phyloP scores from a whole-genome alignment of 345 rosid species.

The Populus davidiana region DNA sequence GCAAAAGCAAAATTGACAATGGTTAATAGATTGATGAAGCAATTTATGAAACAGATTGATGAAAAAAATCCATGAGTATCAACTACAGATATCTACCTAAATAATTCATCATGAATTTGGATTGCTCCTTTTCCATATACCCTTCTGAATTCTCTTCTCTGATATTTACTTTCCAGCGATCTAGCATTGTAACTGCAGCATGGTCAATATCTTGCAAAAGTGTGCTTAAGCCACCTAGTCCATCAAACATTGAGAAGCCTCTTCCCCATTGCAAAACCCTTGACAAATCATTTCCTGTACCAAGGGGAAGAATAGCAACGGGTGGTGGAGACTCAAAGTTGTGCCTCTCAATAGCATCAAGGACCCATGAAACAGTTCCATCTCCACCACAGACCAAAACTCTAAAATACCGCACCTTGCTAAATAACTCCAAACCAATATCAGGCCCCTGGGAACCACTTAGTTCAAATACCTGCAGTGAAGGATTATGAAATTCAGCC shows the following conservation, averaged over 20 bases:
- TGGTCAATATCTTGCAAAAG: conserved; percentile 65
- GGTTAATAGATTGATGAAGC: not conserved
- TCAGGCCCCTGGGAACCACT: conserved; percentile 80
- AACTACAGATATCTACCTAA: conserved; percentile 44
- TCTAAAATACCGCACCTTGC: conserved; percentile 87
- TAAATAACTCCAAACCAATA: conserved; percentile 70
- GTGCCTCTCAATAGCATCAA: conserved; percentile 77
- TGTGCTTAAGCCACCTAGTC: conserved; percentile 79
- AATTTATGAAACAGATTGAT: not conserved
- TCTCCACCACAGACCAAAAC: conserved; percentile 94
- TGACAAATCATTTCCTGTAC: conserved; percentile 97
- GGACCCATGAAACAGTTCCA: conserved; percentile 93
- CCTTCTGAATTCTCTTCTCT: conserved; percentile 31
- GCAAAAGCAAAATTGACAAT: conserved; percentile 4
- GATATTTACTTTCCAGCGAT: conserved; percentile 84
- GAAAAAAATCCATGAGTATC: not conserved
- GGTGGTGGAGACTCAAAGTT: conserved; percentile 93
- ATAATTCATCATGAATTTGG: conserved; percentile 87
- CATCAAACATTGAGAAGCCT: conserved; percentile 68
- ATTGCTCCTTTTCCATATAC: conserved; percentile 28
- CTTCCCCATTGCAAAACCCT: conserved; percentile 87
- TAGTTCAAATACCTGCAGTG: conserved; percentile 69
- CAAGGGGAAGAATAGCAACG: conserved; percentile 88
- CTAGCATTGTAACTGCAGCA: conserved; percentile 90
- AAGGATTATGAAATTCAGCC: not conserved